phyloP scores from a whole-genome alignment of 2,329 filamentous ascomycete species.

The Cytospora piceicola region DNA sequence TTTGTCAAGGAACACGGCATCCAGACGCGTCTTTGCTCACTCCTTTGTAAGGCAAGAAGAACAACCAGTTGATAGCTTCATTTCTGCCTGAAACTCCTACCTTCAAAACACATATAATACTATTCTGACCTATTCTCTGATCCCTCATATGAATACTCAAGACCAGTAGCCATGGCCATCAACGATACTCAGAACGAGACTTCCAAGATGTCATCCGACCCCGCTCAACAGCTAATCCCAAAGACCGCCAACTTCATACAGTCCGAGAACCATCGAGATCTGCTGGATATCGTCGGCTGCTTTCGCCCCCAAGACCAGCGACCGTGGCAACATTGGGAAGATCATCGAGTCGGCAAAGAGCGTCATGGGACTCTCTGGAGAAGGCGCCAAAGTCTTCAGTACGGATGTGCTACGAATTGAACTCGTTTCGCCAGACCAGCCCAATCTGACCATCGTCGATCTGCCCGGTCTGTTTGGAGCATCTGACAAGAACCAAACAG shows the following conservation, averaged over 20 bases:
- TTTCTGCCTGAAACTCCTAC: neutral
- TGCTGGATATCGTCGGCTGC: slow-evolving; percentile 38
- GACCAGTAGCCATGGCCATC: neutral
- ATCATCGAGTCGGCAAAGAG: slow-evolving; percentile 47
- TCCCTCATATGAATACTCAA: neutral
- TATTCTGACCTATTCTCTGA: neutral
- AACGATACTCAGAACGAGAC: neutral
- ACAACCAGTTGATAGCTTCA: neutral
- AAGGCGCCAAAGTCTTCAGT: slow-evolving; percentile 44
- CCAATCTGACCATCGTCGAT: slow-evolving; percentile 62
- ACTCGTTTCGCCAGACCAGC: slow-evolving; percentile 50
- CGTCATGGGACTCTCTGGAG: slow-evolving; percentile 53
- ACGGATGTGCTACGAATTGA: slow-evolving; percentile 54
- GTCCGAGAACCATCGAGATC: slow-evolving; percentile 36
- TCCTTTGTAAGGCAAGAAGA: neutral
- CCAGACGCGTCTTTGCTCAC: neutral
- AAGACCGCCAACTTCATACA: slow-evolving; percentile 39
- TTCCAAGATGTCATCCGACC: neutral
- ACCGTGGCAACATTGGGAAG: slow-evolving; percentile 36
- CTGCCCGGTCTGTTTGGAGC: slow-evolving; percentile 60
- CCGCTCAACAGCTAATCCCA: slow-evolving; percentile 17
- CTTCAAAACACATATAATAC: neutral
- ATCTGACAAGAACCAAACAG: slow-evolving; percentile 51
- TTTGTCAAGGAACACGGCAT: too few relatives aligned
- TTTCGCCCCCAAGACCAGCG: slow-evolving; percentile 36